Percentiles rank a stretch among this genome's conserved stretches.
Evolutionary conservation across 257 asterid genomes (phyloP).

Genomic region (Capsicum rhomboideum): DNA sequence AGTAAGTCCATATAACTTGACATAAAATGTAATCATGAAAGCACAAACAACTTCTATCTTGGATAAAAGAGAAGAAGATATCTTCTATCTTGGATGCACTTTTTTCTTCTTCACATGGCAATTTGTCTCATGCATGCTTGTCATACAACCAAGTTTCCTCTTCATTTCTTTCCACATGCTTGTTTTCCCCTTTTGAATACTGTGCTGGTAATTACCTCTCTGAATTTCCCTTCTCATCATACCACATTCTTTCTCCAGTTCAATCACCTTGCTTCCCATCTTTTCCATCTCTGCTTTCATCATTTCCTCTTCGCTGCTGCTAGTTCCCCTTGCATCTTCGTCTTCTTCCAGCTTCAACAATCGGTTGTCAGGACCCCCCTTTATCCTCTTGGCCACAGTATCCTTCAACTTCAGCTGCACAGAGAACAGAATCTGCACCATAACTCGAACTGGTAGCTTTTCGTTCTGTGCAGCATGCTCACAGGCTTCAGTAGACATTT

Average conservation of each 20-base stretch:
- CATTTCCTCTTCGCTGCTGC: slow-evolving; percentile 22
- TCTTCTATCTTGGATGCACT: slow-evolving; percentile 37
- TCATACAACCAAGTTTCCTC: slow-evolving; percentile 72
- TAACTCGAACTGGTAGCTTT: slow-evolving; percentile 55
- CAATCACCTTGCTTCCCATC: slow-evolving; percentile 56
- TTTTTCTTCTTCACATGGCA: slow-evolving; percentile 68
- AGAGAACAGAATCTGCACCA: slow-evolving; percentile 58
- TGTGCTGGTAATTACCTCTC: neutral
- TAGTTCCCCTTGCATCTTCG: neutral
- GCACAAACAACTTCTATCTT: neutral
- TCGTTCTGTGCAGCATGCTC: slow-evolving; percentile 60
- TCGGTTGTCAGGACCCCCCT: neutral
- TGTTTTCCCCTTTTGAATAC: slow-evolving; percentile 11
- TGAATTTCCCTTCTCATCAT: slow-evolving; percentile 54
- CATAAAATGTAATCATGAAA: neutral
- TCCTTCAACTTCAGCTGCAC: slow-evolving; percentile 56
- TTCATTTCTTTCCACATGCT: slow-evolving; percentile 82
- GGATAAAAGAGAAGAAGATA: neutral
- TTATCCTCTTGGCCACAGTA: slow-evolving; percentile 23
- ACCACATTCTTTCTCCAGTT: slow-evolving; percentile 33
- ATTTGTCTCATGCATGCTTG: slow-evolving; percentile 32
- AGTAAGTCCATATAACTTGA: neutral
- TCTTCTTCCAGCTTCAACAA: slow-evolving; percentile 15
- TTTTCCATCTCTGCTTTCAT: slow-evolving; percentile 52
- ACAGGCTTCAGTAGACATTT: slow-evolving; percentile 53